Evolutionary conservation across 2,329 filamentous ascomycete species (phyloP), one percentile per base, ranked within the genome.

Genomic region (Trichoderma harzianum): DNA sequence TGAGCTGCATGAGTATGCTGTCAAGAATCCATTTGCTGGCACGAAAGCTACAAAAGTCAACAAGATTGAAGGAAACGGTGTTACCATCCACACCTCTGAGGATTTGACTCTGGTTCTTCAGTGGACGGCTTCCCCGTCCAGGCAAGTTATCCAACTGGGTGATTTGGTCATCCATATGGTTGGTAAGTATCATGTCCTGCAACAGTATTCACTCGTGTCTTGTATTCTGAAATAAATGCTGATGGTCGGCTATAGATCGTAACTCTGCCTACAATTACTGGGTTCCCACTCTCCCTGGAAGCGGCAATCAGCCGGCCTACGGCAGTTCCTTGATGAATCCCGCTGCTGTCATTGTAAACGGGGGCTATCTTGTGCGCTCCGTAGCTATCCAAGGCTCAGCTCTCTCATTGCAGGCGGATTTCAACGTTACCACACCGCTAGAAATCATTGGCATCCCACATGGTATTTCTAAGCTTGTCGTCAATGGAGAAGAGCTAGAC

Each of bases 201-300:
- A 63, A 76, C 74, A 16, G 2, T 24, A 21, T 6, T 30, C 51
- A 5, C 4, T 24, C 60, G 14, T 16, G 6, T 11, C 10, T 32
- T 12, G 26, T 43, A 14, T 8, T 11, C 8, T 21, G 30, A 10
- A 21, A 7, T 14, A 7, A 30, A 26, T 36, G 6, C 58, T 76
- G 51, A 76, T 34, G 8, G 1, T 12, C 1, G 30, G 2, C 0
- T 0, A 6, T 70, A 87, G 90, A 91, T 75, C 88, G 90, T 57
- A 89, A 91, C 73, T 83, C 86, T 14, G 91, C 90, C 0, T 93
- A 92, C 79, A 88, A 90, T 73, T 91, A 91, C 79, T 93, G 90
- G 90, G 87, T 89, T 0, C 82, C 90, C 2, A 86, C 91, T 64
- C 77, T 89, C 2, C 84, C 84, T 0, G 81, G 80, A 2, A 69